Evolutionary conservation across 1,284 basidiomycete genomes (phyloP), one percentile per base, ranked within the genome.

Genomic region (Ganoderma resinaceum): DNA sequence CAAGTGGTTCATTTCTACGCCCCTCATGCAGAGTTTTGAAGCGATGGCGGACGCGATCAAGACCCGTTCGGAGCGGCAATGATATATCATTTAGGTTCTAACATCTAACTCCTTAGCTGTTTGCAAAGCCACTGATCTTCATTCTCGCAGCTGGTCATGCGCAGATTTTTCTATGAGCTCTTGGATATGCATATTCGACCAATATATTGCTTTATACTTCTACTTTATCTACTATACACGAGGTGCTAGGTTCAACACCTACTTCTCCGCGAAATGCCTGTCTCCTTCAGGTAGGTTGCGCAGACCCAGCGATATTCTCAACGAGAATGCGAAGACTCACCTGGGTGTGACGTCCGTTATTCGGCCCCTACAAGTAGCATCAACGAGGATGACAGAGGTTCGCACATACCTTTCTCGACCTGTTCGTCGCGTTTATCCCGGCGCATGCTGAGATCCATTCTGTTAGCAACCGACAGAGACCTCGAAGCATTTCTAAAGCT

Each of bases 41-140:
- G 89, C 86, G 0, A 88, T 89, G 81, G 88, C 85, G 1, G 83
- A 87, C 62, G 86, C 83, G 0, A 77, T 93, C 73, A 91, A 91
- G 77, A 77, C 73, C 63, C 76, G 84, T 52, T 79, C 86, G 0
- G 91, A 92, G 77, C n/a, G 16, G 11, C 37, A 37, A 23, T 58
- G 33, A 58, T 23, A n/a, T n/a, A n/a, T n/a, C n/a, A n/a, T 37
- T 3, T n/a, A 33, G 31, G 53, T 55, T 37, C 11, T 6, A 6
- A n/a, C 8, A 6, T 16, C 29, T 29, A 29, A 7, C 7, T 29
- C 23, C 14, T 55, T 16, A 8, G 14, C 29, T 2, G 52, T 55
- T 14, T 6, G 12, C 46, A 5, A 26, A 26, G 46, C 8, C 23
- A 12, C 46, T 49, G 46, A 49, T 26, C 0, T 26, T 49, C 42